A percentile compares a stretch with the other conserved stretches of the same genome.
These are phyloP conservation scores for Ophiocordyceps camponoti-leonardi DNA, from an alignment of 2,329 filamentous ascomycete genomes.

Conservation along the genomic window DNA sequence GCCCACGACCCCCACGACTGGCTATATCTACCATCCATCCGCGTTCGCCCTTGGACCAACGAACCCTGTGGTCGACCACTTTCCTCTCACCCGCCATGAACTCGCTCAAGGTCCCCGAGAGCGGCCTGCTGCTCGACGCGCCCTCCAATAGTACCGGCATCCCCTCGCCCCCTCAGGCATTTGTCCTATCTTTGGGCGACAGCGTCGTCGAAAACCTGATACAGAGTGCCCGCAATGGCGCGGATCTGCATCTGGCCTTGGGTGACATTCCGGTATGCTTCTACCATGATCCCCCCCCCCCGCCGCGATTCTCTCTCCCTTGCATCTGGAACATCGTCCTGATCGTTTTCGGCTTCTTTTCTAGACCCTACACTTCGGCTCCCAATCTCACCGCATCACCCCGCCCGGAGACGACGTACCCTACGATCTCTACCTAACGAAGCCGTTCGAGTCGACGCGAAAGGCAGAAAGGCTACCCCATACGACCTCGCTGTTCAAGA, in stretches of 20 bases:
- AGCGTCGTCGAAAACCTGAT: constrained; percentile 46
- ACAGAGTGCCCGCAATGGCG: constrained; percentile 36
- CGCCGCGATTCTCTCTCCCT: neutral
- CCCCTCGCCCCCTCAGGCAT: constrained; percentile 33
- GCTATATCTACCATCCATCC: neutral
- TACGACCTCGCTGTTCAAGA: constrained; percentile 32
- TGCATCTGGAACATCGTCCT: neutral
- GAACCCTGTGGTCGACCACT: neutral
- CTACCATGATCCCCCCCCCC: neutral
- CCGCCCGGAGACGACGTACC: constrained; percentile 26
- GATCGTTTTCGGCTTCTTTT: neutral
- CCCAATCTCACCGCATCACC: constrained; percentile 28
- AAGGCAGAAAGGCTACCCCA: constrained; percentile 30
- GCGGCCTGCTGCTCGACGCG: constrained; percentile 39
- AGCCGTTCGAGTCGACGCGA: constrained; percentile 27
- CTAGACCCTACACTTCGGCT: constrained; percentile 37
- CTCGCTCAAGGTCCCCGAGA: constrained; percentile 36
- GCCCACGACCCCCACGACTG: neutral
- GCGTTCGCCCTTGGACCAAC: neutral
- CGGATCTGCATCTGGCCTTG: constrained; percentile 37
- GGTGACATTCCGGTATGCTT: constrained; percentile 36
- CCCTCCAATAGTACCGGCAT: constrained; percentile 22
- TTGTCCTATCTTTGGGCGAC: constrained; percentile 40
- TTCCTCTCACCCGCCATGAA: constrained; percentile 23
- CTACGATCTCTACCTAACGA: constrained; percentile 39